Conservation (phyloP, 2,329 filamentous ascomycete species). For the Paecilomyces formosus region DNA sequence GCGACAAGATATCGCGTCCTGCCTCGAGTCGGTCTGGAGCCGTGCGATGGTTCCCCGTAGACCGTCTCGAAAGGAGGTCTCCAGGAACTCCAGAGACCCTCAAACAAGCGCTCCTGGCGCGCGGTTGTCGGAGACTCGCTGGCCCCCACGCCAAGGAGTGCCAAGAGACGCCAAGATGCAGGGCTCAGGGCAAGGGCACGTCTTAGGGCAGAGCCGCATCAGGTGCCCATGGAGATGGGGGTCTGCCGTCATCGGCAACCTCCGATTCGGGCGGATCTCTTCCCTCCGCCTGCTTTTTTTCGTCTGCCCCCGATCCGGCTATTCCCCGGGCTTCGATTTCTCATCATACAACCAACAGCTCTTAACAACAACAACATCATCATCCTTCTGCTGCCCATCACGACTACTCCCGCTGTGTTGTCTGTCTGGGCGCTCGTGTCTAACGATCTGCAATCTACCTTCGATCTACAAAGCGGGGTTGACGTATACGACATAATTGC, state of each 20-base stretch:
- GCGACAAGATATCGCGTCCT: slow-evolving; percentile 3
- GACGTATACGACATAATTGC: not conserved
- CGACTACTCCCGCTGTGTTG: not conserved
- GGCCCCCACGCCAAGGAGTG: not conserved
- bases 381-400: not conserved
- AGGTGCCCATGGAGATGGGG: not conserved
- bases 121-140: slow-evolving; percentile 18
- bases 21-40: not conserved
- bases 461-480: not conserved
- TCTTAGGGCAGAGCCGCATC: not conserved
- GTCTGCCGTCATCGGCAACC: not conserved
- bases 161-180: not conserved
- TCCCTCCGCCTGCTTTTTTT: not conserved
- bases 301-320: not conserved
- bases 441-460: not conserved
- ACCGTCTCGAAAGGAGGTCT: slow-evolving; percentile 23
- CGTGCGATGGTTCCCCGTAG: slow-evolving; percentile 17
- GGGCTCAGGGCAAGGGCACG: not conserved
- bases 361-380: not conserved
- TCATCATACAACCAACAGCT: not conserved
- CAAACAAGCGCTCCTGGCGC: slow-evolving; percentile 33
- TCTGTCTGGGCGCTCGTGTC: not conserved
- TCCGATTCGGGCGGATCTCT: not conserved
- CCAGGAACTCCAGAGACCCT: slow-evolving; percentile 6
- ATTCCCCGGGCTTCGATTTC: not conserved